Percentiles rank a stretch among this genome's conserved stretches.
Conservation (phyloP, 805 yeast genomes). For the Cyberlindnera mycetangii region DNA sequence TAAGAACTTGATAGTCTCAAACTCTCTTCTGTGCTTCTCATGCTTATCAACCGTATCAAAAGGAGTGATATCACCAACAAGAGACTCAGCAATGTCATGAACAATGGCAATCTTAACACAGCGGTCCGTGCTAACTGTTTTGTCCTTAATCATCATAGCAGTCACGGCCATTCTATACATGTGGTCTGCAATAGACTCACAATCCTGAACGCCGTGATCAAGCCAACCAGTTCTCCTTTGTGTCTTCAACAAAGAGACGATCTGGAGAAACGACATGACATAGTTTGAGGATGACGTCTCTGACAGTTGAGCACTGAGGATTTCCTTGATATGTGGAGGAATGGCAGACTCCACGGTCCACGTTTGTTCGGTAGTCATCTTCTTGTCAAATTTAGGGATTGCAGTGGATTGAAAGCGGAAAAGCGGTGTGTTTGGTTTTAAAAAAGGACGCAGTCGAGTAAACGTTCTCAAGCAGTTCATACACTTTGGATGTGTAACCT, state of each 20-base stretch:
- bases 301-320: slow-evolving; percentile 27
- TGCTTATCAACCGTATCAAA: slow-evolving; percentile 64
- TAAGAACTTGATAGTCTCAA: slow-evolving; percentile 65
- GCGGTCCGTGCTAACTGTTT: slow-evolving; percentile 54
- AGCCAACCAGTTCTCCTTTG: slow-evolving; percentile 95
- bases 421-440: slow-evolving; percentile 1
- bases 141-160: slow-evolving; percentile 59
- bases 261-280: slow-evolving; percentile 57
- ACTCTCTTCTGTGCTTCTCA: slow-evolving; percentile 85
- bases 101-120: slow-evolving; percentile 85
- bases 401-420: not conserved
- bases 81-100: slow-evolving; percentile 91
- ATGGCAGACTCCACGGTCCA: slow-evolving; percentile 59
- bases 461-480: not conserved
- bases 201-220: slow-evolving; percentile 46
- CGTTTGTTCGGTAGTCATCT: slow-evolving; percentile 16
- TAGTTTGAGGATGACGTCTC: slow-evolving; percentile 40
- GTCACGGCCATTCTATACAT: slow-evolving; percentile 93
- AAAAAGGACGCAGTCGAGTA: not conserved
- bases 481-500: not conserved
- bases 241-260: slow-evolving; percentile 67
- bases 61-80: slow-evolving; percentile 95
- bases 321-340: slow-evolving; percentile 41
- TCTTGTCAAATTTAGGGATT: not conserved
- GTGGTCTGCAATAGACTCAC: slow-evolving; percentile 83